Evolutionary conservation across 371 early-diverging fungal genomes (phyloP), one percentile per base, ranked within the genome.

Genomic region (Apophysomyces elegans): DNA sequence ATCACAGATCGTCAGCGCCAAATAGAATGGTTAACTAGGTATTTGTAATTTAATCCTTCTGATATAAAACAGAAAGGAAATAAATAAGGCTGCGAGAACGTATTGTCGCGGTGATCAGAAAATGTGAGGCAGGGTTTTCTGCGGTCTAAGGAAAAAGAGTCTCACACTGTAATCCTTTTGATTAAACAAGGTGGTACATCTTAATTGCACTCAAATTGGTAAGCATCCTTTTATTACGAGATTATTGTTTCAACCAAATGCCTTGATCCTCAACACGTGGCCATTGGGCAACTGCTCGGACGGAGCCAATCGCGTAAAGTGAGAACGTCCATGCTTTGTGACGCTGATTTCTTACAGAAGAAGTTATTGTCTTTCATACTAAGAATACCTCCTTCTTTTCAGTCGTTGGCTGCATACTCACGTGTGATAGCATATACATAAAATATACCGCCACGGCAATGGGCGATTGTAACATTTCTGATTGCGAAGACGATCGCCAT

Each of bases 381-480:
- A 5, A 18, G 16, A 43, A 45, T 45, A 45, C 0, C 46, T 45
- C 13, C 46, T 45, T 45, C 46, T 45, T 45, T 18, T 45, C 46
- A 45, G 13, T 45, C 16, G n/a, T 45, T 45, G 46, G 16, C 13
- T 45, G 16, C 16, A 13, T n/a, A 45, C 46, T 45, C 13, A 18
- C 16, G 46, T 45, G 13, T 13, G 13, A 45, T 6, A 45, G 12
- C 46, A 45, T 13, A 45, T n/a, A 14, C 14, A 9, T 43, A 43
- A 14, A 13, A 45, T 26, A 26, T 26, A 26, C 32, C 32, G 32
- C 32, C 32, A 26, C 32, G 46, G 13, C 46, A 45, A 45, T 45
- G 46, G 46, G 16, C 46, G 69, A 71, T 59, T 74, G 75, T 56
- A 62, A 66, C 41, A 74, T 74, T 46, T 74, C 75, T 36, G 75